Evolutionary conservation across 257 asterid genomes (phyloP), one percentile per base, ranked within the genome.

Genomic region (Solanum virginianum): DNA sequence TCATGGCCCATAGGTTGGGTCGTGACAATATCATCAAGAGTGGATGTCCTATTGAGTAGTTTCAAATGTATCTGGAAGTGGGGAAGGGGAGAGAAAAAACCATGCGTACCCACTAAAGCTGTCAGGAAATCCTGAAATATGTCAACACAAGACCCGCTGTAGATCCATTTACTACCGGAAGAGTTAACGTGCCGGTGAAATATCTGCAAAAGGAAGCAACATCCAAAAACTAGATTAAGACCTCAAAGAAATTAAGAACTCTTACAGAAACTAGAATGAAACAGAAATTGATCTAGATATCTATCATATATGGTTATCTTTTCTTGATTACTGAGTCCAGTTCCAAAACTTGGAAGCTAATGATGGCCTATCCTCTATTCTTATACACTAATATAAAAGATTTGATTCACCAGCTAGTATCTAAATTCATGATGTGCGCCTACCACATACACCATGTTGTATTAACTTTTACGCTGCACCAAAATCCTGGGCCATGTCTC

Each of bases 131-230:
- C 87, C 57, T 68, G 83, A 89, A 17, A 84, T 92, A 94, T 89
- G 93, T 94, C 94, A 95, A 86, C 92, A 89, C 84, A 81, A 94
- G 96, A 71, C 98, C 98, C 89, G 94, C 98, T 1, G 98, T 95
- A 22, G 98, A 98, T 79, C 98, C 98, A 90, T 95, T 95, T 87
- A 94, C 71, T 22, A 88, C 98, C 8, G 98, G 98, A 90, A 95
- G 96, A 88, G 94, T 90, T 85, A 95, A 97, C 72, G 96, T 93
- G 85, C 92, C 92, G 90, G 98, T 95, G 89, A 95, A 95, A 86
- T 57, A 95, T 90, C 98, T 95, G 97, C 87, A 90, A 65, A 18
- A 29, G 32, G 47, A 82, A 49, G 47, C 45, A 22, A 39, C 84
- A 51, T 26, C 26, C 10, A n/a, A 60, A 47, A 20, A 84, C 22